Percentiles rank a stretch among this genome's conserved stretches.
phyloP scores from a whole-genome alignment of 2,329 filamentous ascomycete species.

The Xylaria multiplex region DNA sequence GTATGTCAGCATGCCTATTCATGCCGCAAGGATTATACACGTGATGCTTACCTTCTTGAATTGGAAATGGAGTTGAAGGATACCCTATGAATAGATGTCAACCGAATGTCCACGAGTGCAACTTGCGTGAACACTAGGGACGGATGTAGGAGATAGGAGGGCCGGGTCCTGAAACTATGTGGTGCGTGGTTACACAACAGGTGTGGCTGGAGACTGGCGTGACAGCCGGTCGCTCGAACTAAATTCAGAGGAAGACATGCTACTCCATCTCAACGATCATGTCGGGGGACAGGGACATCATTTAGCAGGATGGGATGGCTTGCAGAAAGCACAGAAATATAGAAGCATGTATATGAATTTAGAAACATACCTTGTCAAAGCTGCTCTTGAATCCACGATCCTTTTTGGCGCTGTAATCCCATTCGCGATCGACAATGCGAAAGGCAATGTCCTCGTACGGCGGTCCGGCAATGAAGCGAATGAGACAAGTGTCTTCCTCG shows the following conservation, averaged over 20 bases:
- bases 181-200: conserved; percentile 34
- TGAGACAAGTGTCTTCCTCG: conserved; percentile 96
- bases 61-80: conserved; percentile 95
- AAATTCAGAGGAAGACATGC: conserved; percentile 25
- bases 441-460: conserved; percentile 98
- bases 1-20: conserved; percentile 38
- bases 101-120: conserved; percentile 25
- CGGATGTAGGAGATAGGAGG: conserved; percentile 21
- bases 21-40: conserved; percentile 6
- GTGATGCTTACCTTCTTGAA: conserved; percentile 84
- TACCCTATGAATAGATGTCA: conserved; percentile 69
- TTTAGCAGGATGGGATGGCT: conserved; percentile 19
- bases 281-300: conserved; percentile 26
- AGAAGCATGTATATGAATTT: neutral
- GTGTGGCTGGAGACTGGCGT: conserved; percentile 30
- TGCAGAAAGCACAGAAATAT: conserved; percentile 32
- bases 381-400: conserved; percentile 95
- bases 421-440: conserved; percentile 96
- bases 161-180: conserved; percentile 38
- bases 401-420: conserved; percentile 96
- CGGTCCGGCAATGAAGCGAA: conserved; percentile 92
- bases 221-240: conserved; percentile 25
- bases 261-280: conserved; percentile 12
- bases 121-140: conserved; percentile 26
- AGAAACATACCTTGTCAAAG: conserved; percentile 86